phyloP scores from a whole-genome alignment of 129 eudicot genomes.

The Saposhnikovia divaricata region DNA sequence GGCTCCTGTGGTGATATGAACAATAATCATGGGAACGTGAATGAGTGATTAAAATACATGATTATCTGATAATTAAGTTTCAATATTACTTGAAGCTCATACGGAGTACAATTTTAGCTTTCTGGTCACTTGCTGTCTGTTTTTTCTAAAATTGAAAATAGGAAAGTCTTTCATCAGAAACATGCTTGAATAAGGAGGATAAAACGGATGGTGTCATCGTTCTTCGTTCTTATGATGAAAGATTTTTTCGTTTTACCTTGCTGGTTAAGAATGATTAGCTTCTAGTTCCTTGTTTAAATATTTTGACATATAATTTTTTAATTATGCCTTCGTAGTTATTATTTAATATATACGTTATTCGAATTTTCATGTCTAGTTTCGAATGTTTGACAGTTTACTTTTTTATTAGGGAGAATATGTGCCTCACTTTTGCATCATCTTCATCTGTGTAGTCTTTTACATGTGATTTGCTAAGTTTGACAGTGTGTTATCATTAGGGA shows the following conservation, averaged over 20 bases:
- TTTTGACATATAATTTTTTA: neutral
- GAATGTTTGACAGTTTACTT: neutral
- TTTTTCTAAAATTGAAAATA: neutral
- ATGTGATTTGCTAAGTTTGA: neutral
- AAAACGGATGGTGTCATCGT: neutral
- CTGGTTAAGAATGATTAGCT: neutral
- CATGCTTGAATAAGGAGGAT: neutral
- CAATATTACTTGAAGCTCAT: neutral
- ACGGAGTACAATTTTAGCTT: neutral
- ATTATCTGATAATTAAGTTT: neutral
- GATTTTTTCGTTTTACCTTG: neutral
- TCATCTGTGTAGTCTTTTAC: neutral
- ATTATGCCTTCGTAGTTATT: neutral
- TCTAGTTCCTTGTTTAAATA: neutral
- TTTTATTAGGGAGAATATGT: conserved; percentile 35
- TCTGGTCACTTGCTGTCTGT: neutral
- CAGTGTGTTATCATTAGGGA: conserved; percentile 27
- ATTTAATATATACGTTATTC: neutral
- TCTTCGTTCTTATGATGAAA: neutral
- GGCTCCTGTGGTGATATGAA: neutral
- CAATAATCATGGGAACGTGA: neutral
- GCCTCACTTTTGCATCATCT: conserved; percentile 25
- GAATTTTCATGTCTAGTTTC: neutral
- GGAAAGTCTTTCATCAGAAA: neutral
- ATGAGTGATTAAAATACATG: neutral